phyloP scores from a whole-genome alignment of 2,329 filamentous ascomycete species.

The Triangularia setosa region DNA sequence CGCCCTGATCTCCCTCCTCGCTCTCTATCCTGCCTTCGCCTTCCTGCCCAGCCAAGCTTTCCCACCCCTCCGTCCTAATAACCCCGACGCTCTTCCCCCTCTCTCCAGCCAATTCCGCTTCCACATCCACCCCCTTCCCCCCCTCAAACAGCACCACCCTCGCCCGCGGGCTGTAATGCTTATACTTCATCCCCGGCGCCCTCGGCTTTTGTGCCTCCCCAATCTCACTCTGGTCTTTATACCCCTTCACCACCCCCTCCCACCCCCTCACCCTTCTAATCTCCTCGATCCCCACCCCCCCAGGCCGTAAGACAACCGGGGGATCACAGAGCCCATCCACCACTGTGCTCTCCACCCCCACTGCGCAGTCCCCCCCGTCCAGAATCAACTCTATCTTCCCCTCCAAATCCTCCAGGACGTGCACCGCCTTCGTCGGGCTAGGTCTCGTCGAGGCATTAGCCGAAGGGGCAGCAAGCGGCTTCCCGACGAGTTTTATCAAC shows the following conservation, averaged over 20 bases:
- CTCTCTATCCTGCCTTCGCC: conserved; percentile 15
- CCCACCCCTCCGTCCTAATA: conserved; percentile 53
- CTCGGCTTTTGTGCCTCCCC: conserved; percentile 61
- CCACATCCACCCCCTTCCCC: conserved; percentile 25
- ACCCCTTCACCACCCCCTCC: conserved; percentile 72
- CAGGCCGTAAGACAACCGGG: conserved; percentile 78
- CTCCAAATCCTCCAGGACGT: conserved; percentile 80
- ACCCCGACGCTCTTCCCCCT: conserved; percentile 41
- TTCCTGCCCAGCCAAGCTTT: conserved; percentile 29
- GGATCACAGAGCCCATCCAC: conserved; percentile 83
- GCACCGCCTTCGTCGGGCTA: conserved; percentile 83
- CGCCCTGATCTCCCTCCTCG: conserved; percentile 24
- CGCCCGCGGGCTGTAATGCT: conserved; percentile 92
- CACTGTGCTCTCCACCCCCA: conserved; percentile 95
- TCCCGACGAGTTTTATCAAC: conserved; percentile 73
- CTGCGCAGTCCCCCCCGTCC: conserved; percentile 79
- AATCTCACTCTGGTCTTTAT: conserved; percentile 69
- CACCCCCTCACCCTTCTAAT: conserved; percentile 72
- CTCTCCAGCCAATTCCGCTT: conserved; percentile 1
- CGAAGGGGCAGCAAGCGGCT: conserved; percentile 84
- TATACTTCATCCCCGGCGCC: conserved; percentile 98
- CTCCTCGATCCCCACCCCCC: conserved; percentile 80
- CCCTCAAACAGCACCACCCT: conserved; percentile 77
- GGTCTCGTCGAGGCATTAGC: conserved; percentile 94
- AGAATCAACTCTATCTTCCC: conserved; percentile 82